phyloP scores from a whole-genome alignment of 2,329 filamentous ascomycete genomes.

The Coniella vitis region DNA sequence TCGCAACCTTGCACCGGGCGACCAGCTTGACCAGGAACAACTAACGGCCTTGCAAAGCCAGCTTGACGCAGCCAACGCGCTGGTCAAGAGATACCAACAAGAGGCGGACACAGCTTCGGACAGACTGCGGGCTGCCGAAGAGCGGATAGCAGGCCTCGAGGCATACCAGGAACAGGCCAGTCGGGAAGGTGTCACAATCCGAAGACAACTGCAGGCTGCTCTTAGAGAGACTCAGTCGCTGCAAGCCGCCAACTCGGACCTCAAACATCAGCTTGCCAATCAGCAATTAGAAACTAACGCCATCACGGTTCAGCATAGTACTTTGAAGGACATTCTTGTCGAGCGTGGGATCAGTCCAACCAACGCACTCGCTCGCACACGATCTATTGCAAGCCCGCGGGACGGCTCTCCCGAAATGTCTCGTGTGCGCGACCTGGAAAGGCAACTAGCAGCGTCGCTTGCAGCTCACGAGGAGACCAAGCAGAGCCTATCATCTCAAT shows the following conservation, averaged over 20 bases:
- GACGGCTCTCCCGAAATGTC: slow-evolving; percentile 74
- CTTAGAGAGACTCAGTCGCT: slow-evolving; percentile 79
- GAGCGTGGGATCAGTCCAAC: slow-evolving; percentile 83
- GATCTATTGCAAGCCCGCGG: slow-evolving; percentile 65
- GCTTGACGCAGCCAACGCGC: slow-evolving; percentile 65
- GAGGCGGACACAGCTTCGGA: slow-evolving; percentile 83
- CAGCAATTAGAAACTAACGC: slow-evolving; percentile 94
- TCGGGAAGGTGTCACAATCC: slow-evolving; percentile 81
- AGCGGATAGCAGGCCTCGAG: slow-evolving; percentile 92
- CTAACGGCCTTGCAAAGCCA: slow-evolving; percentile 71
- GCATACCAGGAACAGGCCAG: slow-evolving; percentile 97
- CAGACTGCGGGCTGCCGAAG: slow-evolving; percentile 85
- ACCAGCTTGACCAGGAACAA: slow-evolving; percentile 55
- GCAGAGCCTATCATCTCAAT: slow-evolving; percentile 66
- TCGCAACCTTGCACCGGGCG: slow-evolving; percentile 41
- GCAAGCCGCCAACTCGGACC: slow-evolving; percentile 71
- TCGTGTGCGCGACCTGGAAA: slow-evolving; percentile 77
- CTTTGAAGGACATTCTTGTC: slow-evolving; percentile 83
- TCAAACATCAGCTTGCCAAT: slow-evolving; percentile 74
- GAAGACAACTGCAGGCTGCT: slow-evolving; percentile 80
- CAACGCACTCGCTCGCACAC: slow-evolving; percentile 57
- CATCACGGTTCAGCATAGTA: slow-evolving; percentile 82
- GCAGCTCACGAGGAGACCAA: slow-evolving; percentile 84
- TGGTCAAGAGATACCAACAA: slow-evolving; percentile 83
- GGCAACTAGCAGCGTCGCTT: slow-evolving; percentile 70